phyloP scores from a whole-genome alignment of 2,329 filamentous ascomycete genomes.

The Botryotinia globosa region DNA sequence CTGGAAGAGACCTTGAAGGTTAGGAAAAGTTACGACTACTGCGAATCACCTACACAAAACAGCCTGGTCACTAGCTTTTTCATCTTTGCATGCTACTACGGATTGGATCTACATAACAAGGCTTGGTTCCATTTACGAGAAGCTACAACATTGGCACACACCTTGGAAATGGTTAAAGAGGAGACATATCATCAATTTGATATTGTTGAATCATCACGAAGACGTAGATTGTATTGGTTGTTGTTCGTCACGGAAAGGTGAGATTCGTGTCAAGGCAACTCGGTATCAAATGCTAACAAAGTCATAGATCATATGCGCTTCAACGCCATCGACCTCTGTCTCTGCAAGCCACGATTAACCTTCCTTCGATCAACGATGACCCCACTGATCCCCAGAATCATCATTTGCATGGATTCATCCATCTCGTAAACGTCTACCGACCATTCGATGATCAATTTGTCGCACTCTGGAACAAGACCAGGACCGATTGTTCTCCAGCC shows the following conservation, averaged over 20 bases:
- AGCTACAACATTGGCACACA: slow-evolving; percentile 66
- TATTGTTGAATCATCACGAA: slow-evolving; percentile 58
- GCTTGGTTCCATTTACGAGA: slow-evolving; percentile 80
- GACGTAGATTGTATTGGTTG: slow-evolving; percentile 69
- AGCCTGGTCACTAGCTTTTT: slow-evolving; percentile 74
- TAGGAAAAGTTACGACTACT: slow-evolving; percentile 60
- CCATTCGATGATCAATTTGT: slow-evolving; percentile 65
- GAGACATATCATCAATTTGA: slow-evolving; percentile 60
- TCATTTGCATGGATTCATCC: slow-evolving; percentile 55
- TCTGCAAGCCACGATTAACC: slow-evolving; percentile 65
- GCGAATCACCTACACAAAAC: slow-evolving; percentile 54
- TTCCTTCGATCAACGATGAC: slow-evolving; percentile 62
- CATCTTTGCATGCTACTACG: slow-evolving; percentile 69
- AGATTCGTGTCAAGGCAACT: slow-evolving; percentile 20
- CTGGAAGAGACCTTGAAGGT: slow-evolving; percentile 66
- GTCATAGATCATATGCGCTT: slow-evolving; percentile 62
- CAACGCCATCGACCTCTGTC: slow-evolving; percentile 68
- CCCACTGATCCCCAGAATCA: slow-evolving; percentile 53
- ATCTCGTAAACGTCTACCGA: slow-evolving; percentile 61
- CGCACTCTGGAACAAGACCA: slow-evolving; percentile 64
- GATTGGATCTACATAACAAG: slow-evolving; percentile 68
- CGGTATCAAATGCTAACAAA: slow-evolving; percentile 21
- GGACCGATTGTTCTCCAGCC: slow-evolving; percentile 53
- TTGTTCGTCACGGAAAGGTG: slow-evolving; percentile 69
- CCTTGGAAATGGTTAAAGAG: slow-evolving; percentile 60